These are phyloP conservation scores for Aspergillus tubingensis DNA, from an alignment of 2,329 filamentous ascomycete species.

Conservation along the genomic window DNA sequence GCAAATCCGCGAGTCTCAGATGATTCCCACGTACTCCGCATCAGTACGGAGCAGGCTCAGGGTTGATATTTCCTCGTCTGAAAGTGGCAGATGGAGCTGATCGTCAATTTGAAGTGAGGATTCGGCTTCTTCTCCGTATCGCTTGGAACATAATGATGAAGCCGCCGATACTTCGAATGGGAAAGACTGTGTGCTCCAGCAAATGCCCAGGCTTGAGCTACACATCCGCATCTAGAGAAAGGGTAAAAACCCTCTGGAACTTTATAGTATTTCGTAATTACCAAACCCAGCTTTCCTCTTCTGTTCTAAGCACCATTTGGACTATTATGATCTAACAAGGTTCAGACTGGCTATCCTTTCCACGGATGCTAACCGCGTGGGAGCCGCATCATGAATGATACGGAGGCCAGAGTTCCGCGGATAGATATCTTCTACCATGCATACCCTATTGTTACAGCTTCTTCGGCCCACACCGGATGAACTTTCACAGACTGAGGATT, in stretches of 20 bases:
- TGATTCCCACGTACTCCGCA: neutral
- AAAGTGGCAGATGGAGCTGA: neutral
- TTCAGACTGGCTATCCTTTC: neutral
- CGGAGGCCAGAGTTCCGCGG: neutral
- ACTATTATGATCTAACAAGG: neutral
- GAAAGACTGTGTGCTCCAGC: neutral
- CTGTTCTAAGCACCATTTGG: neutral
- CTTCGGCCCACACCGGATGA: neutral
- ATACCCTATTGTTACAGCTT: neutral
- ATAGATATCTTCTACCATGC: conserved; percentile 7
- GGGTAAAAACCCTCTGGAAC: neutral
- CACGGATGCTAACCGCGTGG: neutral
- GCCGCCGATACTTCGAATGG: neutral
- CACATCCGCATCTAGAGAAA: neutral
- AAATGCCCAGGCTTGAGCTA: neutral
- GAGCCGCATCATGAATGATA: conserved; percentile 1
- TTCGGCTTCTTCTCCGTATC: neutral
- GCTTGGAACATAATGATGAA: neutral
- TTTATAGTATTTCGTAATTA: neutral
- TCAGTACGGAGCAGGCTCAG: neutral
- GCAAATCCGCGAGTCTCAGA: neutral
- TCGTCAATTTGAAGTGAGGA: neutral
- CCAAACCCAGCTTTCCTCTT: neutral
- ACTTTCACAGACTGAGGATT: conserved; percentile 15
- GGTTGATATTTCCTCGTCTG: neutral